Percentiles rank a stretch among this genome's conserved stretches.
Evolutionary conservation across 2,329 filamentous ascomycete genomes (phyloP).

Genomic region (Cordyceps sp.): DNA sequence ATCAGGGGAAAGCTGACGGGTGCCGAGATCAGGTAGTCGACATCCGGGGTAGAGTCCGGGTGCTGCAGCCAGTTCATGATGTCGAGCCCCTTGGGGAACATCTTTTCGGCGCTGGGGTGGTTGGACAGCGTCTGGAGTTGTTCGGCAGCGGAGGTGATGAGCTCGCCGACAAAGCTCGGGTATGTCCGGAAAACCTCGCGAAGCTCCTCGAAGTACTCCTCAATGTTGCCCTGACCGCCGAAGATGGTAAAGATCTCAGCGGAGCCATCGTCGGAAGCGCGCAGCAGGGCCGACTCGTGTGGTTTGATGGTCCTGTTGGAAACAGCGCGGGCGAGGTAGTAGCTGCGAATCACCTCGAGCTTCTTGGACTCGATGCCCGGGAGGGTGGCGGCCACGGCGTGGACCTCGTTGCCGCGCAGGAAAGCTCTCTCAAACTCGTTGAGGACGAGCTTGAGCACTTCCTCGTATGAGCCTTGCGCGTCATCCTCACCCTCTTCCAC

Average conservation of each 20-base stretch:
- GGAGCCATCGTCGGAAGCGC: constrained; percentile 69
- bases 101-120: constrained; percentile 77
- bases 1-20: constrained; percentile 94
- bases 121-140: constrained; percentile 73
- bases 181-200: constrained; percentile 85
- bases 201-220: constrained; percentile 98
- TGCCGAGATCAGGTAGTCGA: constrained; percentile 85
- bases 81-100: constrained; percentile 94
- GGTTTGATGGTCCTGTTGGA: constrained; percentile 74
- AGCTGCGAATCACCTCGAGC: constrained; percentile 72
- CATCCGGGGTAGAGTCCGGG: constrained; percentile 76
- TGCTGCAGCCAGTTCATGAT: constrained; percentile 86
- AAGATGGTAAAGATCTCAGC: constrained; percentile 88
- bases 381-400: constrained; percentile 69
- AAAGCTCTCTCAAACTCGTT: constrained; percentile 96
- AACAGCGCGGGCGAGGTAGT: constrained; percentile 78
- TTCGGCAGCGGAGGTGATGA: constrained; percentile 67
- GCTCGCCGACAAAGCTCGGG: constrained; percentile 73
- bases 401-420: constrained; percentile 88
- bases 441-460: constrained; percentile 79
- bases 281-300: constrained; percentile 83
- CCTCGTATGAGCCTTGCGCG: constrained; percentile 71
- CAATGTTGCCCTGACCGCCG: constrained; percentile 94
- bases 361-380: constrained; percentile 92
- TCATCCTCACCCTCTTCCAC: constrained; percentile 89